Evolutionary conservation across 1,284 basidiomycete species (phyloP).

Genomic region (Ustilago bromivora): DNA sequence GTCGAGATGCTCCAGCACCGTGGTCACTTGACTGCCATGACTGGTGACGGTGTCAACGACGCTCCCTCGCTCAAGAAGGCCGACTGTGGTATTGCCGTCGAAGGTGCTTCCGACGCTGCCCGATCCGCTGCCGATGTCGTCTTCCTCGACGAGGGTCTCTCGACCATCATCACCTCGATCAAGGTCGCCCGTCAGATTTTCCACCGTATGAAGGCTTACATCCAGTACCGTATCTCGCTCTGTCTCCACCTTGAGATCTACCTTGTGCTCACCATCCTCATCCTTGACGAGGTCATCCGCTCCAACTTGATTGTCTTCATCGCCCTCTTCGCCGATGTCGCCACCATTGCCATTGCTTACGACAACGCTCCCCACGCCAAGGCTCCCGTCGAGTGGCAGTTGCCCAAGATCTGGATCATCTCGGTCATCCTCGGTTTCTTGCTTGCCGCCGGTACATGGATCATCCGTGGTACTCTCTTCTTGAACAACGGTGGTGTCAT

Average conservation of each 20-base stretch:
- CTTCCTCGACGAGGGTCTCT: slow-evolving; percentile 73
- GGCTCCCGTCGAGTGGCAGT: slow-evolving; percentile 75
- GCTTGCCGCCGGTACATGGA: slow-evolving; percentile 74
- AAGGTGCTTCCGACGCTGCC: slow-evolving; percentile 73
- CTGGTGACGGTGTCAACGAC: slow-evolving; percentile 71
- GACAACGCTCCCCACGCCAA: slow-evolving; percentile 73
- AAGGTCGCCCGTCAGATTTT: slow-evolving; percentile 76
- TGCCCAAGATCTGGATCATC: slow-evolving; percentile 75
- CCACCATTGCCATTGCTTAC: slow-evolving; percentile 74
- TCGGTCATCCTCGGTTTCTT: slow-evolving; percentile 72
- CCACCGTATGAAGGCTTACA: slow-evolving; percentile 75
- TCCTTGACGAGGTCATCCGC: slow-evolving; percentile 74
- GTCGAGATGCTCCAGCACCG: slow-evolving; percentile 74
- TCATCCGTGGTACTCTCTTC: slow-evolving; percentile 74
- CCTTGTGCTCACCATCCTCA: slow-evolving; percentile 73
- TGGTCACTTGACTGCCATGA: slow-evolving; percentile 75
- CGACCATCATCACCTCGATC: slow-evolving; percentile 74
- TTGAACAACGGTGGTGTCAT: slow-evolving; percentile 73
- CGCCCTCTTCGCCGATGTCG: slow-evolving; percentile 74
- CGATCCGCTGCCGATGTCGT: slow-evolving; percentile 73
- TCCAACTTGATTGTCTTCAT: slow-evolving; percentile 75
- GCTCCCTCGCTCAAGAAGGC: slow-evolving; percentile 73
- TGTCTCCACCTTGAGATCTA: slow-evolving; percentile 76
- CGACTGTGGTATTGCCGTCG: slow-evolving; percentile 73
- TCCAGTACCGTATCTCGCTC: slow-evolving; percentile 71